These are phyloP conservation scores for Diaporthe longicolla DNA, from an alignment of 2,329 filamentous ascomycete species.

Conservation along the genomic window DNA sequence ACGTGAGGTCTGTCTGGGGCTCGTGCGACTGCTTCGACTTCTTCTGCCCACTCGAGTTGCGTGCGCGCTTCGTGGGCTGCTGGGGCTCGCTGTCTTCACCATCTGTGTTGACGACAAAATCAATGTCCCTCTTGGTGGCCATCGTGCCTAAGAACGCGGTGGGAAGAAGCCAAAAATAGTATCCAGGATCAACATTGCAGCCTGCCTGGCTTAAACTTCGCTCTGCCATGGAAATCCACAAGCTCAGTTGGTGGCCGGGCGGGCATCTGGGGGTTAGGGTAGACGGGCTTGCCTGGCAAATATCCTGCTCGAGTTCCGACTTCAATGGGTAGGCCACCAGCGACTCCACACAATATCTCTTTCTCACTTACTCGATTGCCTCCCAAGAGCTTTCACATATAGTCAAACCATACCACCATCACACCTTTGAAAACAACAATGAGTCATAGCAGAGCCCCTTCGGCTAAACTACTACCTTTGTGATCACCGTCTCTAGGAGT, in stretches of 20 bases:
- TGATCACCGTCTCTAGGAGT: no score
- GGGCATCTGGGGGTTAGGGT: slow-evolving; percentile 10
- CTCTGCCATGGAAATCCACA: not conserved
- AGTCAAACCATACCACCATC: no score
- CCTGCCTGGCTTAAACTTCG: not conserved
- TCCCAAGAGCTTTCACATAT: no score
- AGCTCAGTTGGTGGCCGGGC: not conserved
- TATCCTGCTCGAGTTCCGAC: no score
- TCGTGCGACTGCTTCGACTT: slow-evolving; percentile 59
- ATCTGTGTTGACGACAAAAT: slow-evolving; percentile 39
- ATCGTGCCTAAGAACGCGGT: slow-evolving; percentile 39
- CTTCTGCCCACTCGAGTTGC: slow-evolving; percentile 42
- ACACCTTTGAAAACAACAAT: no score
- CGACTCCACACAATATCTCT: no score
- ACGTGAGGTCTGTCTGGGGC: slow-evolving; percentile 71
- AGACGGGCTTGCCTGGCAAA: not conserved
- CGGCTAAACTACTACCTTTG: no score
- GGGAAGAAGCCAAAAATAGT: not conserved
- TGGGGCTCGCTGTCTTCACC: slow-evolving; percentile 39
- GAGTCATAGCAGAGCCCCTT: no score
- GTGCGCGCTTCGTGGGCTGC: slow-evolving; percentile 46
- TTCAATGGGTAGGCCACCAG: no score
- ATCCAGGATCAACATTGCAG: not conserved
- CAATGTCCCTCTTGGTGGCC: slow-evolving; percentile 47
- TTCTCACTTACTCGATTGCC: no score